Percentiles rank a stretch among this genome's conserved stretches.
These are phyloP conservation scores for Brachypodium distachyon DNA, from an alignment of 202 grass and related monocot genomes.

Conservation along the genomic window DNA sequence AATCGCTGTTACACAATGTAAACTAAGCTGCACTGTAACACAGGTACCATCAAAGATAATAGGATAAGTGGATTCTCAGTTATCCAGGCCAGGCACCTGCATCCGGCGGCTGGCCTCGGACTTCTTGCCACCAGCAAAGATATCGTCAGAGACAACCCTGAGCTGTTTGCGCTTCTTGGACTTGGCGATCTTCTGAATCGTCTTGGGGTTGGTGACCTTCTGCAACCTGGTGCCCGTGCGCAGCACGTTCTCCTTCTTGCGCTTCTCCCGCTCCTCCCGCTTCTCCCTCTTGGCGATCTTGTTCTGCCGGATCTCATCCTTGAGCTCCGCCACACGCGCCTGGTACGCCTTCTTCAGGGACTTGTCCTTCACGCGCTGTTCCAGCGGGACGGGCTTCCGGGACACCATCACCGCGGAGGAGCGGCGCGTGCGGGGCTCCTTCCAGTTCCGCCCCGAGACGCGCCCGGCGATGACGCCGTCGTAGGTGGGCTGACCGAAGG, in stretches of 20 bases:
- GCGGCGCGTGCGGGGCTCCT: conserved; percentile 64
- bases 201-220: conserved; percentile 88
- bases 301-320: conserved; percentile 80
- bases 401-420: conserved; percentile 61
- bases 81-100: conserved; percentile 35
- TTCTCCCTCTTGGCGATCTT: conserved; percentile 77
- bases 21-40: neutral
- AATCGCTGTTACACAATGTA: neutral
- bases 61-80: neutral
- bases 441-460: conserved; percentile 82
- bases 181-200: conserved; percentile 92
- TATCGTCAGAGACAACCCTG: conserved; percentile 72
- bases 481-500: conserved; percentile 78
- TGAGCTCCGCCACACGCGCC: conserved; percentile 64
- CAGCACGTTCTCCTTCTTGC: conserved; percentile 78
- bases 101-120: conserved; percentile 30
- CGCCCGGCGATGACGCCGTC: conserved; percentile 81
- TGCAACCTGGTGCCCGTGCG: conserved; percentile 82
- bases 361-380: conserved; percentile 71
- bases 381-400: conserved; percentile 45
- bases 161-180: conserved; percentile 82
- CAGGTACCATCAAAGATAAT: neutral
- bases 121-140: conserved; percentile 52
- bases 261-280: conserved; percentile 88
- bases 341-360: conserved; percentile 76